Evolutionary conservation across 2,329 filamentous ascomycete species (phyloP).

Genomic region (Zalaria sp.): DNA sequence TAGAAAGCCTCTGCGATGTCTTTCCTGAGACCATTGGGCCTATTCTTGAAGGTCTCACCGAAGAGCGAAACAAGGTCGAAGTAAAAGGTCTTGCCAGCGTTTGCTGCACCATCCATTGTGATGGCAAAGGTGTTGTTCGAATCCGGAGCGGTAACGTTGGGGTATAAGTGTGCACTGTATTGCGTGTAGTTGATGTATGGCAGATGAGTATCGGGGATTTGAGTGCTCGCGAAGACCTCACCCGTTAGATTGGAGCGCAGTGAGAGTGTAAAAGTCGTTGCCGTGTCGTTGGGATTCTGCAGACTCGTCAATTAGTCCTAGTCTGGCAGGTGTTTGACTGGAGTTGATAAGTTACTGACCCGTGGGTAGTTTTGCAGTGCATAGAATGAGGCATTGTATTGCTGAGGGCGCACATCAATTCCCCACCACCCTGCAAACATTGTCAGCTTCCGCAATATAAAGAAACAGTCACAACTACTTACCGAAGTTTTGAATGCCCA

Average conservation of each 20-base stretch:
- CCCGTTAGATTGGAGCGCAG: conserved; percentile 26
- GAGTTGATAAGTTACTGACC: too few species aligned
- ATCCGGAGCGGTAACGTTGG: conserved; percentile 29
- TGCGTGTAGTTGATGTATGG: conserved; percentile 10
- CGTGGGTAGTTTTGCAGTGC: conserved; percentile 22
- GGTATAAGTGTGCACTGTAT: conserved; percentile 24
- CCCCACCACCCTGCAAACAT: conserved; percentile 29
- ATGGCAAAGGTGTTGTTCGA: conserved; percentile 38
- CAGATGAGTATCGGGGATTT: conserved; percentile 7
- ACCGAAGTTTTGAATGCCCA: conserved; percentile 34
- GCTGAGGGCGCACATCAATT: conserved; percentile 33
- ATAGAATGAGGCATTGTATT: conserved; percentile 38
- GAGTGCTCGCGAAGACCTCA: conserved; percentile 26
- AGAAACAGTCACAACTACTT: conserved; percentile 1
- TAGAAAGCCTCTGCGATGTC: conserved; percentile 34
- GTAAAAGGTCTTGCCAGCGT: conserved; percentile 26
- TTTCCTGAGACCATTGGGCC: conserved; percentile 35
- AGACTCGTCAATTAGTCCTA: too few species aligned
- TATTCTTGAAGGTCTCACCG: conserved; percentile 39
- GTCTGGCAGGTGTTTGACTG: too few species aligned
- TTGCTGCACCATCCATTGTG: conserved; percentile 31
- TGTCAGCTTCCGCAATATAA: too few species aligned
- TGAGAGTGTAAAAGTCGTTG: conserved; percentile 25
- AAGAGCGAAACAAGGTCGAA: conserved; percentile 41
- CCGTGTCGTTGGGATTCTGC: conserved; percentile 14